Evolutionary conservation across 257 asterid genomes (phyloP).

Genomic region (Nicotiana knightiana): DNA sequence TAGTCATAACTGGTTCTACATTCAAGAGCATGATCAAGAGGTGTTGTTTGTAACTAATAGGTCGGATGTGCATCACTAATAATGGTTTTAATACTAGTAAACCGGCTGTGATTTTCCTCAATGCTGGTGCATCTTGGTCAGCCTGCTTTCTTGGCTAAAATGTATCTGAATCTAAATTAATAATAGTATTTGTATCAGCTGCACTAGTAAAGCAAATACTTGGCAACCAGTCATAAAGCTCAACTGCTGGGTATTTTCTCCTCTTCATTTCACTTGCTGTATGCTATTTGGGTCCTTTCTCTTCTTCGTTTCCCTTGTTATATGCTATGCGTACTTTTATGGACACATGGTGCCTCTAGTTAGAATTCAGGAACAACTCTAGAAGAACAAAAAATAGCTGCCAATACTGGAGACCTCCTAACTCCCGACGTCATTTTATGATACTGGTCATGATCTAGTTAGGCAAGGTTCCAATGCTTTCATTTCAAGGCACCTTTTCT

Average conservation of each 20-base stretch:
- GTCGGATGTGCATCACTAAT: not conserved
- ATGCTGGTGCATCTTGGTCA: not conserved
- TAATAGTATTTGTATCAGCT: not conserved
- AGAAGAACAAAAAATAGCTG: not conserved
- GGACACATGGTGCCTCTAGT: constrained; percentile 1
- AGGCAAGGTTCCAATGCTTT: not conserved
- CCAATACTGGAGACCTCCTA: not conserved
- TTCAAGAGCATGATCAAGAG: not conserved
- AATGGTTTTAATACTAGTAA: not conserved
- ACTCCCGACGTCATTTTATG: not conserved
- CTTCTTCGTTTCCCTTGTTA: constrained; percentile 2
- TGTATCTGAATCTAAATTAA: not conserved
- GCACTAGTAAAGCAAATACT: not conserved
- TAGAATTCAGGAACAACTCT: not conserved
- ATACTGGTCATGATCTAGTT: not conserved
- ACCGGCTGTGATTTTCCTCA: not conserved
- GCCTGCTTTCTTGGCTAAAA: not conserved
- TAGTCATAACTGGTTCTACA: not conserved
- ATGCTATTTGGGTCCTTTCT: not conserved
- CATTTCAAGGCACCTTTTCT: not conserved
- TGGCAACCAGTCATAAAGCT: not conserved
- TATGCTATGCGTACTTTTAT: not conserved
- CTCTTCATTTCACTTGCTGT: not conserved
- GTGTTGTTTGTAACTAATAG: not conserved
- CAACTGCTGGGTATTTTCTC: not conserved